A percentile compares a stretch with the other conserved stretches of the same genome.
phyloP scores from a whole-genome alignment of 169 alveolate genomes.

The Cryptosporidium felis region DNA sequence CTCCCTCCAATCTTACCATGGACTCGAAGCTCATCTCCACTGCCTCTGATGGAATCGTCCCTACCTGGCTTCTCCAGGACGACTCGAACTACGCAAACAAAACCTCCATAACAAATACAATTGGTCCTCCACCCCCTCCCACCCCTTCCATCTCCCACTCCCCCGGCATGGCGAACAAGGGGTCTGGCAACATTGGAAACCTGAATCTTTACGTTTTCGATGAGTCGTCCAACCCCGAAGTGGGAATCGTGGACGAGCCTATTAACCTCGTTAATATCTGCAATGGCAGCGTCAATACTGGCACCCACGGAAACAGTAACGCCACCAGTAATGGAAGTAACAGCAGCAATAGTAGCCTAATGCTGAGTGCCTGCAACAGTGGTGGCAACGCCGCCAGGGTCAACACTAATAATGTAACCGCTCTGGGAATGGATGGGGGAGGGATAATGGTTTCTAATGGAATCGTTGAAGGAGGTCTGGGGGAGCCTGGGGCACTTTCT shows the following conservation, averaged over 20 bases:
- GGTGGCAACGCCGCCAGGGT: not conserved
- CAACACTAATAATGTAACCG: not conserved
- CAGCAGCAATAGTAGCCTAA: not conserved
- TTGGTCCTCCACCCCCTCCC: too few relatives aligned
- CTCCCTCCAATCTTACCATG: slow-evolving; percentile 48
- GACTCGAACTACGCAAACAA: slow-evolving; percentile 61
- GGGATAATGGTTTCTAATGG: not conserved
- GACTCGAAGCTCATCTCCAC: slow-evolving; percentile 63
- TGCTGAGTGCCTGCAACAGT: not conserved
- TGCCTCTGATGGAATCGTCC: slow-evolving; percentile 70
- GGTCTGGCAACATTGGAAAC: not conserved
- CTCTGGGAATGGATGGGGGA: not conserved
- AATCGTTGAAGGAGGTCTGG: not conserved
- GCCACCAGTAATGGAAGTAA: not conserved
- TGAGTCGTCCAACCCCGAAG: slow-evolving; percentile 1
- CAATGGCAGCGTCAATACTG: not conserved
- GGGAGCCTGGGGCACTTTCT: not conserved
- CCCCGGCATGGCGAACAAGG: not conserved
- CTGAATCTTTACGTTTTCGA: not conserved
- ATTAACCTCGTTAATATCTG: not conserved
- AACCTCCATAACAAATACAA: not conserved
- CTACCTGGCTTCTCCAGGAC: slow-evolving; percentile 68
- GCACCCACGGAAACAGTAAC: not conserved
- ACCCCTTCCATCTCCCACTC: too few relatives aligned
- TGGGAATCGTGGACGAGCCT: not conserved